Base-by-base conservation (phyloP, 371 early-diverging fungal species). In the Lichtheimia hyalospora region DNA sequence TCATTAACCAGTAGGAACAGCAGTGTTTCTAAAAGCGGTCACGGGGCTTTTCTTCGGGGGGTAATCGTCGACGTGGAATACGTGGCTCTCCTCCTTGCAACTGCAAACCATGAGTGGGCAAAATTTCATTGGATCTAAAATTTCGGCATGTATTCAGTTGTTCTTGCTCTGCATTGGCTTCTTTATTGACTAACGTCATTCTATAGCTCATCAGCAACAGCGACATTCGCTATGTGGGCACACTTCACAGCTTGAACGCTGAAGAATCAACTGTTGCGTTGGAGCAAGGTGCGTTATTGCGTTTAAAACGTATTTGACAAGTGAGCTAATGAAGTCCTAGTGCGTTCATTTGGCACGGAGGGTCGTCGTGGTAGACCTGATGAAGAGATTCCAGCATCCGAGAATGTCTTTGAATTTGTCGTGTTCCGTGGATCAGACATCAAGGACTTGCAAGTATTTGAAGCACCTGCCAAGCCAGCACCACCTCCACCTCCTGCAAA, bases 401-500 rank as follows among this genome's bases (percentile, higher is more conserved):
- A 90, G 49, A 88, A 92, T 67, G 81, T 94, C 40, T 97, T 91
- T 76, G 92, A 92, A 63, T 92, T 84, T 71, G 93, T 96, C 62
- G 90, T 93, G 39, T 96, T 96, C 68, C 87, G 93, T 57, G 97
- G 95, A 28, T 87, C 91, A 16, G 98, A 98, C 62, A 92, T 98
- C 62, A 92, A 93, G 77, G 93, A 93, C 70, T 80, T 98, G 54
- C 90, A 93, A 62, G 95, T 97, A 24, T 89, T 89, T 61, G 88
- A 88, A 68, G 84, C 82, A 13, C 86, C 90, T 49, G 82, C 85
- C 8, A 78, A 86, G 18, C 75, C 79, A 14, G 60, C 77, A 13
- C 70, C 77, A 40, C 82, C 86, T 12, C 84, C 79, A 41, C 75
- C 70, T 13, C 83, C 84, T 13, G 76, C 84, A 16, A 80, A 71